Evolutionary conservation across 2,329 filamentous ascomycete genomes (phyloP), one percentile per base, ranked within the genome.

Genomic region (Botrytis paeoniae): DNA sequence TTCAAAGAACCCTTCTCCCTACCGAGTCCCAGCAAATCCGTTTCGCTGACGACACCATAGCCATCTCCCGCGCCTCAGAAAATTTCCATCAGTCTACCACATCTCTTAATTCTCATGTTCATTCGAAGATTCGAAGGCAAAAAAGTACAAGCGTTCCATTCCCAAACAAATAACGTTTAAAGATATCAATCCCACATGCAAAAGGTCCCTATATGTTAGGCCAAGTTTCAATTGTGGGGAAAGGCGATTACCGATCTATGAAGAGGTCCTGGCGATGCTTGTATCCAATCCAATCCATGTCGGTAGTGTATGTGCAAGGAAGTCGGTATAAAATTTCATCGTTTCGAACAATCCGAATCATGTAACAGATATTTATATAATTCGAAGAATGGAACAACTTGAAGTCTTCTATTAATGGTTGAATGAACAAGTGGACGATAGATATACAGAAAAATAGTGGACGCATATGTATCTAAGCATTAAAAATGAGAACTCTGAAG

Each of bases 41-140:
- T 71, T 71, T 71, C 69, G 60, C 69, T 65, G 45, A 71, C 60
- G 60, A 71, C 45, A 43, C 35, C 37, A 39, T 7, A 37, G 7
- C n/a, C 37, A 3, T 25, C 32, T 25, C 20, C 57, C 32, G n/a
- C 20, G 14, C 2, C 20, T 60, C 20, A 37, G 4, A 14, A 14
- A 37, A 10, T 9, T 35, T 22, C n/a, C 18, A 22, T 8, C 6
- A 4, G n/a, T 43, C 61, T 16, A 16, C 22, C 32, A 14, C 18
- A 37, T 9, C 32, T 39, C 59, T 25, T 48, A 0, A 48, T 48
- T 48, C 20, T 48, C 45, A 25, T 61, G 20, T 37, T 37, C 59
- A 61, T 35, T 61, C 12, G 35, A 43, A 63, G 14, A n/a, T 45
- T 48, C 20, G 4, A 25, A 48, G 45, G 20, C 20, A n/a, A 14